These are phyloP conservation scores for Alternaria triticimaculans DNA, from an alignment of 2,329 filamentous ascomycete genomes.

Conservation along the genomic window DNA sequence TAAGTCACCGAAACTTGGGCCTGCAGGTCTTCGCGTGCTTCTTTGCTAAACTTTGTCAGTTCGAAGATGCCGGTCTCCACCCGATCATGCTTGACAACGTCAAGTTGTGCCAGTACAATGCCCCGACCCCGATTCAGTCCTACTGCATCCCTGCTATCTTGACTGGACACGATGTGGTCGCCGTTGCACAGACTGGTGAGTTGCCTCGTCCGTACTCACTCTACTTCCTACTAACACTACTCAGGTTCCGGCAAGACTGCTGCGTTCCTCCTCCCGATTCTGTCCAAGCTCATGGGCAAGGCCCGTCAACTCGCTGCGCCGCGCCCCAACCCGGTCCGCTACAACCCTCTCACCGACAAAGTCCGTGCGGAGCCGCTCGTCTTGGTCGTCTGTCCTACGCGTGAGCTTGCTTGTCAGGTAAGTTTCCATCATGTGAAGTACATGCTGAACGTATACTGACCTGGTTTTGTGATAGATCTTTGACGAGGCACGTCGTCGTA, in stretches of 20 bases:
- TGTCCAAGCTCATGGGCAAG: constrained; percentile 95
- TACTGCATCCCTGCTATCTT: constrained; percentile 83
- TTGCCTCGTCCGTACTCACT: constrained; percentile 5
- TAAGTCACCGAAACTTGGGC: constrained; percentile 44
- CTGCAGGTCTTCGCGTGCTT: not conserved
- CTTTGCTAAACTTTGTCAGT: constrained; percentile 50
- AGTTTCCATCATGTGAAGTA: not conserved
- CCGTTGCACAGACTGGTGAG: constrained; percentile 89
- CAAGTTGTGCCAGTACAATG: constrained; percentile 70
- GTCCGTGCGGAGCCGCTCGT: constrained; percentile 86
- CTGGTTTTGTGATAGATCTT: constrained; percentile 65
- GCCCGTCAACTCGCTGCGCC: constrained; percentile 83
- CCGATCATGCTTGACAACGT: constrained; percentile 83
- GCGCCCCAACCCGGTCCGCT: constrained; percentile 70
- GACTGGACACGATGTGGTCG: constrained; percentile 80
- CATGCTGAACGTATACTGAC: not conserved
- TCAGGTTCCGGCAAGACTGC: constrained; percentile 95
- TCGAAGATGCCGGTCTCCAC: constrained; percentile 81
- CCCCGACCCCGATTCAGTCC: constrained; percentile 85
- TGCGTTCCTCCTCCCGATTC: constrained; percentile 85
- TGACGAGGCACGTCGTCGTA: constrained; percentile 80
- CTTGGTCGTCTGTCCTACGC: constrained; percentile 82
- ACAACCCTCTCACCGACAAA: constrained; percentile 57
- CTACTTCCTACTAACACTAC: not conserved
- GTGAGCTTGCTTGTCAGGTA: constrained; percentile 83